Base-by-base conservation (phyloP, 2,329 filamentous ascomycete genomes). In the Huntiella savannae region DNA sequence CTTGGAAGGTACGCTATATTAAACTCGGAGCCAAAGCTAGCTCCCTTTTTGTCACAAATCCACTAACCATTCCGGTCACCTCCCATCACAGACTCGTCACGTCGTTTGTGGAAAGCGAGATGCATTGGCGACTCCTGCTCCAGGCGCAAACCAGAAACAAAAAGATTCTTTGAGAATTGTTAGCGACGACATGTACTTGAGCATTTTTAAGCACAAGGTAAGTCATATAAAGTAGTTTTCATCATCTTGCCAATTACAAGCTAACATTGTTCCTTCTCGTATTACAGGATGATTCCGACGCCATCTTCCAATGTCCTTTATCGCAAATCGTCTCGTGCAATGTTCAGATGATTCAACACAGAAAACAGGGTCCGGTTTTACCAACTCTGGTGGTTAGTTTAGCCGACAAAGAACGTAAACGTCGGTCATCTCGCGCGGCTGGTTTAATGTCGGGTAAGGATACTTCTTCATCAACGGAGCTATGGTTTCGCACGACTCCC, bases 341-440 rank as follows among this genome's bases (percentile, higher is more conserved):
- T 52, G 65, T 77, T 32, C 72, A 77, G 55, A 67, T 68, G 56
- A 52, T 77, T 12, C 64, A 73, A 37, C 70, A 78, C 54, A 70
- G 74, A 43, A 79, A 79, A 54, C 73, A 77, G 54, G 70, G 70
- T 1, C 68, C 71, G 8, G 63, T 70, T 4, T 59, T 75, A 5
- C 73, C 73, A 1, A 79, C 76, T 4, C 64, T 80, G 10, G 62
- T 77, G 40, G 56, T 79, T 34, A 71, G 63, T 52, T 60, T 79
- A 41, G 64, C 67, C 34, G 74, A 79, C 52, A 77, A 74, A 56
- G 63, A 75, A 51, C 69, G 73, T 47, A 79, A 78, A 54, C 70
- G 76, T 43, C 67, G 76, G 50, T 79, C 76, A 40, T 79, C 75
- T 53, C 67, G 75, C 50, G 72, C 76, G 3, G 68, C 71, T 3